Evolutionary conservation across 345 rosid species (phyloP), one percentile per base, ranked within the genome.

Genomic region (Linum usitatissimum): DNA sequence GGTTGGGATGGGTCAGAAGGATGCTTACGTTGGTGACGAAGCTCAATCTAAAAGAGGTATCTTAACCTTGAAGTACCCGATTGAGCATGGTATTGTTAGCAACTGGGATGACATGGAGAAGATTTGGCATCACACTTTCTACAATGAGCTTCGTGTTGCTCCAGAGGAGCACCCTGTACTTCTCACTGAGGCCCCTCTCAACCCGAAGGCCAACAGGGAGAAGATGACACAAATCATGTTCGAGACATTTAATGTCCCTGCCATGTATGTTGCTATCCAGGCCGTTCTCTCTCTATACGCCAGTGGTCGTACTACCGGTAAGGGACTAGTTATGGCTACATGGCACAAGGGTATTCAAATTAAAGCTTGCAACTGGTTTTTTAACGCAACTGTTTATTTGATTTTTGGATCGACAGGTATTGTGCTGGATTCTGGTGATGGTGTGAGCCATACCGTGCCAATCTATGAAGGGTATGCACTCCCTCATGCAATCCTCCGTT

Each of bases 221-320:
- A 83, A 83, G 82, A 84, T 84, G 90, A 84, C 90, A n/a, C 90
- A 84, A 72, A 84, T 84, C 57, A 84, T 84, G 89, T 84, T 84
- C 61, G 89, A 84, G 76, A 84, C 89, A 8, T 84, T 84, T 68
- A 71, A 84, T 65, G 81, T 71, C 40, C 89, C 89, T 12, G 89
- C 89, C 38, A 84, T 81, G 82, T 81, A 81, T 72, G 82, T 84
- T 62, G 84, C 84, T 56, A 76, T 84, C 65, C 88, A 83, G 79
- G 88, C 88, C 0, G 88, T 80, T 56, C 78, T 81, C 13, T 81
- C 85, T 31, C 69, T 81, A 51, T 81, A 81, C 36, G 86, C 86
- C 66, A 82, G 86, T 75, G 86, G 86, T 65, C 86, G 86, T 65
- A 82, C 86, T 61, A 82, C 86, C 66, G 86, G 86, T 79, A 17